These are phyloP conservation scores for Nicotiana knightiana DNA, from an alignment of 257 asterid species.

Conservation along the genomic window DNA sequence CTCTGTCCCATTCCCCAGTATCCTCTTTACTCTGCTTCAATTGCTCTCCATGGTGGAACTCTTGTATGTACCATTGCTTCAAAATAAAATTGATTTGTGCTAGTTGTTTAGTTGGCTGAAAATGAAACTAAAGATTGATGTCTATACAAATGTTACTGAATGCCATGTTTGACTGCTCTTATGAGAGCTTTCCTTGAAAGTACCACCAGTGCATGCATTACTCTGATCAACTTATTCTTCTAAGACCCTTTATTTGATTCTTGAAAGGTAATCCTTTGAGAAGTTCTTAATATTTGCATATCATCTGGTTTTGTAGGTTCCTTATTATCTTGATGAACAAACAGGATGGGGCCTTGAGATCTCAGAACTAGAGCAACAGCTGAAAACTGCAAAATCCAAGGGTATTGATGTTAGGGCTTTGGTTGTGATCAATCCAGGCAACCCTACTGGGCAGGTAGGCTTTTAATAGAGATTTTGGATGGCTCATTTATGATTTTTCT, in stretches of 20 bases:
- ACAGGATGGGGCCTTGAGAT: constrained; percentile 93
- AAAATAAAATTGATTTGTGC: background rate
- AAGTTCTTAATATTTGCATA: constrained; percentile 12
- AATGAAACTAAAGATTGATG: background rate
- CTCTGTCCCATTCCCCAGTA: constrained; percentile 98
- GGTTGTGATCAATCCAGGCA: constrained; percentile 97
- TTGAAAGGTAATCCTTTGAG: background rate
- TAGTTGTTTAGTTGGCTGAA: background rate
- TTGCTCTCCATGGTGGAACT: constrained; percentile 95
- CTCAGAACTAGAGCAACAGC: constrained; percentile 71
- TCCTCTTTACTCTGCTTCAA: constrained; percentile 80
- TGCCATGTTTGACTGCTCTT: background rate
- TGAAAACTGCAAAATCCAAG: constrained; percentile 74
- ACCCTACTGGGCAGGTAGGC: constrained; percentile 95
- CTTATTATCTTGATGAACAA: constrained; percentile 93
- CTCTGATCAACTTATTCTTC: background rate
- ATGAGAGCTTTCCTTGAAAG: background rate
- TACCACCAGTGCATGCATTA: background rate
- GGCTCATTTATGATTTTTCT: background rate
- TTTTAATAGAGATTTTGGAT: background rate
- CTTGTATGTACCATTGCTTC: constrained; percentile 48
- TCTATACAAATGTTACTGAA: background rate
- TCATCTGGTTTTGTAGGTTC: constrained; percentile 53
- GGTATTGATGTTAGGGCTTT: constrained; percentile 75
- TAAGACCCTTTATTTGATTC: background rate